Evolutionary conservation across 306 rosid species (phyloP).

Genomic region (Pterocarpus macrocarpus): DNA sequence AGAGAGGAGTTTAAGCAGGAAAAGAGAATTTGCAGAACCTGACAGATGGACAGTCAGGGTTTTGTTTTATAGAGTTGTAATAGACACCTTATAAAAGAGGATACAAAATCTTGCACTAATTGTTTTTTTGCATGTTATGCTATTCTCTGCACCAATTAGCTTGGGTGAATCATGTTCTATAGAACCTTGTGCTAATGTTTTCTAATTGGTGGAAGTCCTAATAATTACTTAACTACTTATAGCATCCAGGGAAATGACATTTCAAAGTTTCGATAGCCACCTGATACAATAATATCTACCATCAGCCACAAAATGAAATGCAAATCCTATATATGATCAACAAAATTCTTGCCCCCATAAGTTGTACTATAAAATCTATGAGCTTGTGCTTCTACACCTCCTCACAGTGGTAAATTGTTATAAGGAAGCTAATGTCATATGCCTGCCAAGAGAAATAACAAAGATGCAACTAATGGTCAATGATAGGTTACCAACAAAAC

Average conservation of each 20-base stretch:
- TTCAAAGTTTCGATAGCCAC: constrained; percentile 5
- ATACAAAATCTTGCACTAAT: too few species aligned
- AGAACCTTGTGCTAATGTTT: constrained; percentile 31
- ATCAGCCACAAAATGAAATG: constrained; percentile 20
- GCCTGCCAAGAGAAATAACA: constrained; percentile 70
- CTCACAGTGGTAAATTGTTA: constrained; percentile 95
- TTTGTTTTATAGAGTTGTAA: too few species aligned
- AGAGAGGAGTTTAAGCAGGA: too few species aligned
- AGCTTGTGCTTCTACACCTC: constrained; percentile 97
- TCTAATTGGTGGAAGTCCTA: background rate
- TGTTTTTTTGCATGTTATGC: constrained; percentile 21
- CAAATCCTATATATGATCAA: constrained; percentile 25
- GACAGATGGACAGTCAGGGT: too few species aligned
- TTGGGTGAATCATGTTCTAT: constrained; percentile 1
- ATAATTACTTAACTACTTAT: constrained; percentile 12
- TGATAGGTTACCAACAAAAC: constrained; percentile 11
- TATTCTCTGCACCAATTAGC: constrained; percentile 16
- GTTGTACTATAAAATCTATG: constrained; percentile 94
- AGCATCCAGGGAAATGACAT: constrained; percentile 15
- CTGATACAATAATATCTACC: constrained; percentile 1
- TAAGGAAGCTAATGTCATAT: constrained; percentile 95
- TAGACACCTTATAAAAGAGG: too few species aligned
- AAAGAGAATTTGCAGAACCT: too few species aligned
- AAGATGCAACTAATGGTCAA: constrained; percentile 15
- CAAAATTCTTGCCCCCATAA: constrained; percentile 88